A percentile compares a stretch with the other conserved stretches of the same genome.
phyloP scores from a whole-genome alignment of 495 filamentous ascomycete species.

The Astrothelium macrocarpum region DNA sequence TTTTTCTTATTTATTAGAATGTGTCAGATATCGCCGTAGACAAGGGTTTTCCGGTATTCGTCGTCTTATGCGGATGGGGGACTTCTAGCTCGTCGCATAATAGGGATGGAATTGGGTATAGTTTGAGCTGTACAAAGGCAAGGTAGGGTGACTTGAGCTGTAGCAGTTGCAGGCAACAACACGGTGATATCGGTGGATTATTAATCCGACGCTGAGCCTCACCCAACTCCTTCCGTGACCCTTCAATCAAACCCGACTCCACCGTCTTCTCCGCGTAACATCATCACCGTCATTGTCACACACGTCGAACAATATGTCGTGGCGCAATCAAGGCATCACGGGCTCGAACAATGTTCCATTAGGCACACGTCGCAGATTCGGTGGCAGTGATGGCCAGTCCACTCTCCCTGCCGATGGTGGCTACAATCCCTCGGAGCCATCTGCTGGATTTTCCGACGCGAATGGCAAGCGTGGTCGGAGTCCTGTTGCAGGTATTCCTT shows the following conservation, averaged over 20 bases:
- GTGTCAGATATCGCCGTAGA: no score
- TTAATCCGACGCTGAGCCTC: background rate
- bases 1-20: no score
- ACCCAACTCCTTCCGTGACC: no score
- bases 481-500: constrained; percentile 48
- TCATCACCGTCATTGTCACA: background rate
- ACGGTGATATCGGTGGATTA: background rate
- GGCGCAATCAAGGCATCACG: constrained; percentile 92
- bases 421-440: constrained; percentile 47
- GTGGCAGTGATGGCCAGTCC: constrained; percentile 46
- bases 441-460: constrained; percentile 37
- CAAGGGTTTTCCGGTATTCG: no score
- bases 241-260: no score
- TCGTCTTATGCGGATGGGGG: no score
- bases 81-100: no score
- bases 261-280: background rate
- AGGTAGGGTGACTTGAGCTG: no score
- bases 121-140: no score
- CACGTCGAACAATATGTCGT: constrained; percentile 54
- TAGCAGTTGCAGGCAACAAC: no score
- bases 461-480: constrained; percentile 67
- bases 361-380: constrained; percentile 77
- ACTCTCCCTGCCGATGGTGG: constrained; percentile 43
- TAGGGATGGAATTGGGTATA: no score
- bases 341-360: constrained; percentile 98